Evolutionary conservation across 192 early-diverging fungal genomes (phyloP), one percentile per base, ranked within the genome.

Genomic region (Rhizophagus clarus): DNA sequence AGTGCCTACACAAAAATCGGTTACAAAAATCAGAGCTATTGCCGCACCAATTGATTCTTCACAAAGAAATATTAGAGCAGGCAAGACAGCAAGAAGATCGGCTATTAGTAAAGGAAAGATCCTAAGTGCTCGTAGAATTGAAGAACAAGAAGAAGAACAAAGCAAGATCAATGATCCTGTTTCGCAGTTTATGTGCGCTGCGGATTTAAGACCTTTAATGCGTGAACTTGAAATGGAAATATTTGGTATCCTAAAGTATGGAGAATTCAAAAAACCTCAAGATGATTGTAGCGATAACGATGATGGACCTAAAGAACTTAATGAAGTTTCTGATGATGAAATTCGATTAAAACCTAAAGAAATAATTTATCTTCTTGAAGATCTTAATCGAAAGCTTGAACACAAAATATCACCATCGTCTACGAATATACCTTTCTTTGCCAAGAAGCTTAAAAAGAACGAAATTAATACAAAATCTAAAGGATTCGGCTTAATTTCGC

Each of bases 341-440:
- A 80, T 83, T 20, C 72, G 84, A 12, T 72, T 86, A 24, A 56
- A 67, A 42, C 78, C 78, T 26, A 64, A 68, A 28, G 81, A 85
- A 40, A 74, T 85, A 11, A 85, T 83, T 61, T 89, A 88, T 45
- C 81, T 90, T 17, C 78, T 90, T 9, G 81, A 82, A 20, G 89
- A 90, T 70, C 76, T 90, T 1, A 71, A 80, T 60, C 67, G 82
- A 11, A 90, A 90, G 72, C 66, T 89, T 15, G 83, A 83, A 20
- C 82, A 81, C 37, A 90, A 89, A 63, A 56, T 89, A 42, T 74
- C 81, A 1, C 71, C 83, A 2, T 79, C 84, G 17, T 37, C 62
- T 9, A 32, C 49, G 14, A 60, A 82, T 34, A 40, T 32, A 26
- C 81, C 82, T 15, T 83, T 82, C 22, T 74, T 76, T 66, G 83